A percentile compares a stretch with the other conserved stretches of the same genome.
Conservation (phyloP, 306 rosid species). For the Cucumis hystrix region DNA sequence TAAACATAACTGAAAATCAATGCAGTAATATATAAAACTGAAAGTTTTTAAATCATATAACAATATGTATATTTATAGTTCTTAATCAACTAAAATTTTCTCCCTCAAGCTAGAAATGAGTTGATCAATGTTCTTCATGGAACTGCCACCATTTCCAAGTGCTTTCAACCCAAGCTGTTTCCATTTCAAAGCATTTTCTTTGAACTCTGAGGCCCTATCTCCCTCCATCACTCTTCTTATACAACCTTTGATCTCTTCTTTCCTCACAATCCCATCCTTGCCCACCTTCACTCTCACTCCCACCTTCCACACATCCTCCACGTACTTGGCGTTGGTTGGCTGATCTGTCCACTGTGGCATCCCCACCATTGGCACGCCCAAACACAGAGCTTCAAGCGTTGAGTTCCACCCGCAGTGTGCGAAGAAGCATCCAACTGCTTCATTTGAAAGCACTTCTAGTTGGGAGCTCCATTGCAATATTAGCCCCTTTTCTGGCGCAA, state of each 20-base stretch:
- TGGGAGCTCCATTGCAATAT: constrained; percentile 43
- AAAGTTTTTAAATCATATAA: too few relatives aligned
- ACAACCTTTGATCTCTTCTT: constrained; percentile 25
- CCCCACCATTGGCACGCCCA: constrained; percentile 35
- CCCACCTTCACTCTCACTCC: constrained; percentile 26
- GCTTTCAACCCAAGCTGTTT: constrained; percentile 22
- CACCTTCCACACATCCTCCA: constrained; percentile 35
- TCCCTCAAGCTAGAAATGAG: constrained; percentile 2
- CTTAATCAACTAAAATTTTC: background rate
- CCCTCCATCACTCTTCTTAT: constrained; percentile 27
- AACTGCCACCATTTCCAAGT: constrained; percentile 21
- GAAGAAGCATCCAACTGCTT: constrained; percentile 28
- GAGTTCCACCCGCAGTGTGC: constrained; percentile 46
- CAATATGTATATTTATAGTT: too few relatives aligned
- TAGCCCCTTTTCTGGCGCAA: constrained; percentile 24
- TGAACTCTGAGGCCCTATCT: constrained; percentile 18
- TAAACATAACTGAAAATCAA: too few relatives aligned
- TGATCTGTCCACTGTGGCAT: constrained; percentile 42
- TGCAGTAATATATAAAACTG: too few relatives aligned
- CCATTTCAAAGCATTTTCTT: constrained; percentile 30
- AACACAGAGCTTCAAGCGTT: constrained; percentile 26
- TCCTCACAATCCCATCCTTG: constrained; percentile 22
- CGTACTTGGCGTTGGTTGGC: constrained; percentile 30
- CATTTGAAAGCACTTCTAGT: constrained; percentile 22
- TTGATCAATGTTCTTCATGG: constrained; percentile 19